Conservation (phyloP, 192 early-diverging fungal species). For the Paraglomus brasilianum region DNA sequence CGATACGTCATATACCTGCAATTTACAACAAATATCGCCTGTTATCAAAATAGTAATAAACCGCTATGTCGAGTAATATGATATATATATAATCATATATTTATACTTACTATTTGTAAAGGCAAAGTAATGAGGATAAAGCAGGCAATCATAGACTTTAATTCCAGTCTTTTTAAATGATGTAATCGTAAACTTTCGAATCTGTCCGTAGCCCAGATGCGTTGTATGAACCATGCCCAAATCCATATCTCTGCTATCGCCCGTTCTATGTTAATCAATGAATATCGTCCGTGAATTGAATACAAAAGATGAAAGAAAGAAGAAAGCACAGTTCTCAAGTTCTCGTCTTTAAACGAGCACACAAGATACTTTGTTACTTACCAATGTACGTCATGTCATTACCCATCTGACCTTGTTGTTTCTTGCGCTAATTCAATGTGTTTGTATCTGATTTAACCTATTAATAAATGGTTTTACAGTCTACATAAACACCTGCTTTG, state of each 20-base stretch:
- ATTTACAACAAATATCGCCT: background rate
- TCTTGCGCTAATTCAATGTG: too few relatives aligned
- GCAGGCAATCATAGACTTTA: constrained; percentile 19
- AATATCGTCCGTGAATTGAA: too few relatives aligned
- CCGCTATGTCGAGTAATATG: background rate
- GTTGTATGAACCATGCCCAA: constrained; percentile 17
- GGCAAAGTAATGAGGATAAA: background rate
- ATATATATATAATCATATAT: background rate
- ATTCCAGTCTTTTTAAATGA: background rate
- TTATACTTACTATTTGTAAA: background rate
- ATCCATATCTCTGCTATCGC: background rate
- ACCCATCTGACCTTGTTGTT: too few relatives aligned
- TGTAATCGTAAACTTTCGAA: background rate
- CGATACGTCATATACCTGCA: constrained; percentile 1
- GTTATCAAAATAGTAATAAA: background rate
- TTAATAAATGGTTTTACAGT: too few relatives aligned
- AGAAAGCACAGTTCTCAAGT: too few relatives aligned
- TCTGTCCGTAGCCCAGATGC: constrained; percentile 13
- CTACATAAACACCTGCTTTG: too few relatives aligned
- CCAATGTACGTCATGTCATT: too few relatives aligned
- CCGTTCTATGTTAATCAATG: constrained; percentile 16
- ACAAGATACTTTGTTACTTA: too few relatives aligned
- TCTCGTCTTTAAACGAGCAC: too few relatives aligned
- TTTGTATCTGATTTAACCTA: too few relatives aligned
- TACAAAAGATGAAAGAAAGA: too few relatives aligned